Evolutionary conservation across 306 rosid genomes (phyloP), one percentile per base, ranked within the genome.

Genomic region (Pyrus betulifolia): DNA sequence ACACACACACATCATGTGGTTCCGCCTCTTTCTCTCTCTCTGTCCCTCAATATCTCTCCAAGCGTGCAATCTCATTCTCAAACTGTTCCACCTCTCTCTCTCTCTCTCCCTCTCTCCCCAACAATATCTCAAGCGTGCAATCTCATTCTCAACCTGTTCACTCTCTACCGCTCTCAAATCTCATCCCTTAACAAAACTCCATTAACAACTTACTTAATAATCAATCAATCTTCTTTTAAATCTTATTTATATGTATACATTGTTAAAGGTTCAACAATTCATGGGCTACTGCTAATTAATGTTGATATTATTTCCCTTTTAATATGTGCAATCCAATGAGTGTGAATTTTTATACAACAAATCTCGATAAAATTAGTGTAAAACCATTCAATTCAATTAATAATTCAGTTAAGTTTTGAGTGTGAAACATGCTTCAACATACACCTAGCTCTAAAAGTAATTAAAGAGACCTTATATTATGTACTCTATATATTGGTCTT

Each of bases 1-100:
- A 51, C 75, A 60, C 80, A 79, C 80, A 79, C 85, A 85, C 90
- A 83, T 82, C 76, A 86, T 72, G n/a, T 44, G 59, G 42, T 19
- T 22, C 78, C 66, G 68, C 54, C 59, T 63, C 78, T 73, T 52
- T 46, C 68, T 38, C 23, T n/a, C 22, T 23, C 69, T 25, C 35
- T 5, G 23, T n/a, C 30, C 62, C 71, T 79, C 62, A 72, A 61
- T 42, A 65, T 73, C 67, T 15, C 67, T 74, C 71, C 71, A 59
- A 76, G 90, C 78, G 77, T 82, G 84, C 83, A 71, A 28, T 30
- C 33, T 30, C 30, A 28, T 27, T 65, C 51, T 70, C 42, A 65
- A 52, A 52, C 69, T 45, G 31, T 46, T 64, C 68, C 27, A 25
- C 27, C 63, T 38, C 19, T n/a, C 18, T 23, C 69, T 25, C 59